These are phyloP conservation scores for Mikania micrantha DNA, from an alignment of 129 eudicot genomes.

Conservation along the genomic window DNA sequence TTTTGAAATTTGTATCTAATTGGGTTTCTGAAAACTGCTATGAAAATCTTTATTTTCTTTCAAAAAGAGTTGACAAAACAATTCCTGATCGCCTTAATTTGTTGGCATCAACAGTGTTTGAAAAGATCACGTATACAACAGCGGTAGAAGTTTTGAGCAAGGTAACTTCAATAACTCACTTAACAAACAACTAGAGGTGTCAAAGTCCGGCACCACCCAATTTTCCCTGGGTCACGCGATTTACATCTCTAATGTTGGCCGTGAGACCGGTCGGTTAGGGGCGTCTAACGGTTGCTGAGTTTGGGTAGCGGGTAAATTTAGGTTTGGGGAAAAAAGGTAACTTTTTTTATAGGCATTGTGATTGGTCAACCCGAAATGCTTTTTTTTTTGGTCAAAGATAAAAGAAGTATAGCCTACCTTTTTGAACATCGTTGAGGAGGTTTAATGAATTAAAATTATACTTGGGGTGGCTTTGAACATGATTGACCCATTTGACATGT, in stretches of 20 bases:
- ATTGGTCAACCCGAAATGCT: background rate
- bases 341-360: background rate
- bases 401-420: background rate
- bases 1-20: constrained; percentile 55
- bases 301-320: background rate
- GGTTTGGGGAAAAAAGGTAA: too few relatives aligned
- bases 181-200: background rate
- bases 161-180: constrained; percentile 32
- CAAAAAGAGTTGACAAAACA: constrained; percentile 56
- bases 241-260: too few relatives aligned
- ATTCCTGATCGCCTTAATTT: constrained; percentile 54
- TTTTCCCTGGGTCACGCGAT: too few relatives aligned
- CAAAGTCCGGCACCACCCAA: too few relatives aligned
- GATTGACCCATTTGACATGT: constrained; percentile 1
- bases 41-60: constrained; percentile 53
- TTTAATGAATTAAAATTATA: background rate
- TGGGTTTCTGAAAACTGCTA: constrained; percentile 53
- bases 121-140: constrained; percentile 63
- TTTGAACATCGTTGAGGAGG: background rate
- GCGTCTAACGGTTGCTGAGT: background rate
- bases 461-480: background rate
- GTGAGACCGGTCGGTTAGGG: too few relatives aligned
- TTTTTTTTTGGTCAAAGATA: background rate
- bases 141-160: constrained; percentile 63
- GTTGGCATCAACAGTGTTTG: constrained; percentile 35